Evolutionary conservation across 805 yeast genomes (phyloP).

Genomic region (Nakazawaea wyomingensis): DNA sequence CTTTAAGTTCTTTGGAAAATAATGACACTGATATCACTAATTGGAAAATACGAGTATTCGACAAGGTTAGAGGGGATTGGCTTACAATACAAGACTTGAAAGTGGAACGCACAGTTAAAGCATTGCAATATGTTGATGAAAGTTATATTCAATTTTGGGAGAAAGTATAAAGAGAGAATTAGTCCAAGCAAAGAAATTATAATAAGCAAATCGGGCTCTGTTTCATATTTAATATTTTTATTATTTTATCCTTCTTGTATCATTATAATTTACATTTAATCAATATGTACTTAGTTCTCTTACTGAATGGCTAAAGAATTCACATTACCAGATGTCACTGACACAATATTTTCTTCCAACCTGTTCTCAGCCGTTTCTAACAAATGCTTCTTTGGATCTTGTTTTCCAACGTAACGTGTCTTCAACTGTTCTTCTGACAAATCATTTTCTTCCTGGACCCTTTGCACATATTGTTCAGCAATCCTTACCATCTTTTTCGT

Average conservation of each 20-base stretch:
- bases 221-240: too few relatives aligned
- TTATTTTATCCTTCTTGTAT: too few relatives aligned
- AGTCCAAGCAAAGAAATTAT: too few relatives aligned
- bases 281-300: constrained; percentile 1
- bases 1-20: constrained; percentile 13
- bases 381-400: constrained; percentile 97
- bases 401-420: constrained; percentile 96
- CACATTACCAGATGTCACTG: constrained; percentile 83
- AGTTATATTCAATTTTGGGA: constrained; percentile 69
- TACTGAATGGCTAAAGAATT: constrained; percentile 85
- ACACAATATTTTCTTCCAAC: constrained; percentile 85
- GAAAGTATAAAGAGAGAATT: constrained; percentile 15
- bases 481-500: constrained; percentile 80
- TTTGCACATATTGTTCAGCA: constrained; percentile 81
- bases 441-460: constrained; percentile 90
- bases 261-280: not conserved
- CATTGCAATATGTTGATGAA: constrained; percentile 56
- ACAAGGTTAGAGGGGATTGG: constrained; percentile 45
- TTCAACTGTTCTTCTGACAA: constrained; percentile 82
- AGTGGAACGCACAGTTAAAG: constrained; percentile 44
- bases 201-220: too few relatives aligned
- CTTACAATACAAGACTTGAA: constrained; percentile 48
- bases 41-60: constrained; percentile 48
- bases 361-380: constrained; percentile 80
- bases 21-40: constrained; percentile 17